A percentile compares a stretch with the other conserved stretches of the same genome.
phyloP scores from a whole-genome alignment of 257 asterid genomes.

The Solanum ossicruentum region DNA sequence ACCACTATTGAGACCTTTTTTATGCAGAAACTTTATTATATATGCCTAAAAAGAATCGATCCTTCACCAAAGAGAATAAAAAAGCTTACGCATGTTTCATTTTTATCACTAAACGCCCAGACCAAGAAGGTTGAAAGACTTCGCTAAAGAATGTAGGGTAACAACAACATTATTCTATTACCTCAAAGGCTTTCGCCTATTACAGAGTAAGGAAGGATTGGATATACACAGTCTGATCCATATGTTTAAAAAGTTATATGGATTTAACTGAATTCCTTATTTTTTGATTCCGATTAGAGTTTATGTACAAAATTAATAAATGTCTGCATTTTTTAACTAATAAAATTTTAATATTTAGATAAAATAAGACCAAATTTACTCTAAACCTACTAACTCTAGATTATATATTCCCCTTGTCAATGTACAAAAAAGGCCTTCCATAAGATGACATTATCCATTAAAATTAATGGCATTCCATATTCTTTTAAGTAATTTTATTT shows the following conservation, averaged over 20 bases:
- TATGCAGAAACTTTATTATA: no score
- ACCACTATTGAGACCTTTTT: not conserved
- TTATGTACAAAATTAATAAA: no score
- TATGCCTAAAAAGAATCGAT: not conserved
- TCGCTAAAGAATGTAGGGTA: no score
- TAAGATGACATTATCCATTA: not conserved
- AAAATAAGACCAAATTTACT: not conserved
- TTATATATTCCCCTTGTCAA: not conserved
- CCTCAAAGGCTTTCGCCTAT: no score
- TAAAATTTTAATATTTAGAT: no score
- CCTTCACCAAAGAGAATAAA: not conserved
- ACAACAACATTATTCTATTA: no score
- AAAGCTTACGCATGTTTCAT: not conserved
- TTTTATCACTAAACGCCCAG: not conserved
- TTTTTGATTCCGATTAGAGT: not conserved
- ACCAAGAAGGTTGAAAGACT: no score
- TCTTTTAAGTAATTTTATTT: not conserved
- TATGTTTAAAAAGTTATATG: no score
- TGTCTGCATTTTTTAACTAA: not conserved
- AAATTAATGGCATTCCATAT: conserved; percentile 12
- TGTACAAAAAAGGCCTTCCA: not conserved
- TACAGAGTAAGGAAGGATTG: no score
- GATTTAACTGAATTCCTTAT: not conserved
- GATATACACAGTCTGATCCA: no score
- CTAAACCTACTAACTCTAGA: not conserved